These are phyloP conservation scores for Rhododendron henanense DNA, from an alignment of 148 eudicot genomes.

Conservation along the genomic window DNA sequence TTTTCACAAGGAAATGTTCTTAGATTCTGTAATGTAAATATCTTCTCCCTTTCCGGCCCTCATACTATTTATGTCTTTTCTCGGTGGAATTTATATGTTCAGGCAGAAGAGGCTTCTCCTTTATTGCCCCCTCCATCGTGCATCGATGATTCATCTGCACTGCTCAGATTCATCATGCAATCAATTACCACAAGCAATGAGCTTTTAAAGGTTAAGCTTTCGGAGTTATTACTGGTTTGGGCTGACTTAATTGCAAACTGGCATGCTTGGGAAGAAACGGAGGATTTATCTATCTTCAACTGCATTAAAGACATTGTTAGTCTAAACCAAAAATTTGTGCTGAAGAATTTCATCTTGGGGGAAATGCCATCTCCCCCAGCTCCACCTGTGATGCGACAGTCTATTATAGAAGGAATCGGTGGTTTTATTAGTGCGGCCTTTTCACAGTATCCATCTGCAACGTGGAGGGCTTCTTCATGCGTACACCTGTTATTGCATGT, in stretches of 20 bases:
- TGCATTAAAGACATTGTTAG: conserved; percentile 58
- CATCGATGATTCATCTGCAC: conserved; percentile 61
- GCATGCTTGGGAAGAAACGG: conserved; percentile 80
- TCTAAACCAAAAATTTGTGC: conserved; percentile 37
- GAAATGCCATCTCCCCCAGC: conserved; percentile 48
- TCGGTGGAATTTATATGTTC: conserved; percentile 6
- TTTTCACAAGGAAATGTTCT: not conserved
- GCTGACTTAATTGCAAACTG: conserved; percentile 56
- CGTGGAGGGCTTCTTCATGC: conserved; percentile 58
- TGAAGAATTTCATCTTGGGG: conserved; percentile 41
- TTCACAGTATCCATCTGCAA: conserved; percentile 62
- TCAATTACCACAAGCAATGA: conserved; percentile 29
- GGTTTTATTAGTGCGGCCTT: conserved; percentile 56
- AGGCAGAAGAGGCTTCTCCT: conserved; percentile 42
- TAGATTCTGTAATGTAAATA: not conserved
- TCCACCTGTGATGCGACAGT: conserved; percentile 47
- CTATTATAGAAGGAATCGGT: conserved; percentile 52
- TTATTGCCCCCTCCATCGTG: conserved; percentile 34
- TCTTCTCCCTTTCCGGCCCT: not conserved
- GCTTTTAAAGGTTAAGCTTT: conserved; percentile 41
- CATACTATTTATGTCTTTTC: not conserved
- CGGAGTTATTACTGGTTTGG: conserved; percentile 58
- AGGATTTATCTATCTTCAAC: conserved; percentile 61
- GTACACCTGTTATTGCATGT: conserved; percentile 53
- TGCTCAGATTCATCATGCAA: conserved; percentile 57